Base-by-base conservation (phyloP, 257 asterid species). In the Catharanthus roseus region DNA sequence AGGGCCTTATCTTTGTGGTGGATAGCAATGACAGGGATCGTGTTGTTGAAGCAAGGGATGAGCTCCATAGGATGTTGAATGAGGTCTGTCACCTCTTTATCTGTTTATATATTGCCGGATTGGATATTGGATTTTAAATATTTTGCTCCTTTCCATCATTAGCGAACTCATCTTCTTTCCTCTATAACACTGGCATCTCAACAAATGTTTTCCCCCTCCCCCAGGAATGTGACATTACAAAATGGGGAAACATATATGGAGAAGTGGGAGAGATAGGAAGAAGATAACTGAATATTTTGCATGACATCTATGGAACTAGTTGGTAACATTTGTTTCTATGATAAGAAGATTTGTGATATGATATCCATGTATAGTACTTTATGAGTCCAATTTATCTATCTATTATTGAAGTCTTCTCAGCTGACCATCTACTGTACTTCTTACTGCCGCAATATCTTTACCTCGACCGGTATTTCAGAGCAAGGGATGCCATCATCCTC, bases 11-110 rank as follows among this genome's bases (percentile, higher is more conserved):
- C 34, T 81, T 81, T 75, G 85, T 81, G 60, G 82, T 81, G 60
- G 85, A 81, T 65, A 81, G 85, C 80, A 81, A 81, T 60, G 85
- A 81, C 61, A 74, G 85, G 68, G 85, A 81, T 42, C 80, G 85
- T 33, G 82, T 81, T 57, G 85, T 81, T 49, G 85, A 81, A 74
- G 85, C 85, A 31, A 81, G 82, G 69, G 85, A 81, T 77, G 85
- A 81, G 74, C 71, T 81, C 56, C 85, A 81, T 73, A 78, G 85
- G 73, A 81, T 81, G 85, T 78, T 81, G 78, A 81, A 81, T 18
- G 85, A 81, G 85, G 85, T 75, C 12, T 41, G 58, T 51, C 31
- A 33, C 34, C 56, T 2, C 42, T 28, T 26, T 23, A 26, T 49
- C 63, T 45, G 13, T 42, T 28, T 45, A 15, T 29, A 11, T 60